Evolutionary conservation across 2,329 filamentous ascomycete genomes (phyloP), one percentile per base, ranked within the genome.

Genomic region (Endocalyx cinctus): DNA sequence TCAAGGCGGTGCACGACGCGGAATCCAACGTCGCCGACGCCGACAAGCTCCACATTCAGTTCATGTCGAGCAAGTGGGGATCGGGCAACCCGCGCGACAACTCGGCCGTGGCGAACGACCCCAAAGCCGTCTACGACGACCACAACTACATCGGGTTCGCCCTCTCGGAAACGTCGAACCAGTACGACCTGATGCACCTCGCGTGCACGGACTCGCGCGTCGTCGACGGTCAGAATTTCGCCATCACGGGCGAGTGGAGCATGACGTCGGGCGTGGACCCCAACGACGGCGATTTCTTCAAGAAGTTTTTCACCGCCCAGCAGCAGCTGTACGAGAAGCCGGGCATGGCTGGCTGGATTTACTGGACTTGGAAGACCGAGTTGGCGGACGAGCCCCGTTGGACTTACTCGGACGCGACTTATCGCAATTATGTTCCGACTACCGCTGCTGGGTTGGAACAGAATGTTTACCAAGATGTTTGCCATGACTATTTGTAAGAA

Each of bases 351-450:
- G 74, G 74, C 0, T 79, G 73, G 74, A 52, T 74, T 4, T 80
- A 77, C 47, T 81, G 77, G 76, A 66, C 66, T 1, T 80, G 75
- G 76, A 80, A 79, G 55, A n/a, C n/a, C n/a, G n/a, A n/a, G n/a
- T n/a, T n/a, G n/a, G n/a, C n/a, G n/a, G n/a, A n/a, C n/a, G n/a
- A n/a, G n/a, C n/a, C n/a, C n/a, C n/a, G n/a, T n/a, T n/a, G n/a
- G n/a, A n/a, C n/a, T n/a, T n/a, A n/a, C n/a, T n/a, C n/a, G n/a
- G n/a, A n/a, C n/a, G n/a, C n/a, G n/a, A n/a, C n/a, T n/a, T n/a
- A n/a, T n/a, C n/a, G n/a, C n/a, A n/a, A n/a, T n/a, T n/a, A n/a
- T n/a, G n/a, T n/a, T n/a, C n/a, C n/a, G n/a, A n/a, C n/a, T n/a
- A n/a, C n/a, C n/a, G n/a, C n/a, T n/a, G n/a, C n/a, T n/a, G n/a